phyloP scores from a whole-genome alignment of 306 rosid genomes.

The Crotalaria pallida region DNA sequence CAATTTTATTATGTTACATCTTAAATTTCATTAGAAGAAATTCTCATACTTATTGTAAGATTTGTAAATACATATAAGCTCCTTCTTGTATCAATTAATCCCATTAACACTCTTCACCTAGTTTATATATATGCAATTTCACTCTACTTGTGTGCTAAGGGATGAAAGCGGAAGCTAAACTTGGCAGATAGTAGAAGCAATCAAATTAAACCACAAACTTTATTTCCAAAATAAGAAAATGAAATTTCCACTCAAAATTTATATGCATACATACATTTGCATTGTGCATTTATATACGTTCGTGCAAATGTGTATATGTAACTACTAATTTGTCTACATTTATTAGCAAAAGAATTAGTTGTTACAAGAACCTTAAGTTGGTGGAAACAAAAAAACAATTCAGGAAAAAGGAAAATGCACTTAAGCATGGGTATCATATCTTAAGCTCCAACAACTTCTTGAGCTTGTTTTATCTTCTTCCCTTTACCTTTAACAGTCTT shows the following conservation, averaged over 20 bases:
- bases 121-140: neutral
- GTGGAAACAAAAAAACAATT: neutral
- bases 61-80: neutral
- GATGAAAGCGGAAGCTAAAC: neutral
- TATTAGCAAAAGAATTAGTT: conserved; percentile 15
- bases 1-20: neutral
- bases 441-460: conserved; percentile 57
- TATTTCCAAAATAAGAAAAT: neutral
- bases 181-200: neutral
- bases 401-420: neutral
- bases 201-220: neutral
- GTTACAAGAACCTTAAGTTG: neutral
- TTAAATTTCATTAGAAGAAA: too few species aligned
- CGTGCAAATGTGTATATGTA: conserved; percentile 8
- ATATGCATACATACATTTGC: conserved; percentile 4
- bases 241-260: conserved; percentile 21
- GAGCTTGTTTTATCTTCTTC: conserved; percentile 42
- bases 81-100: neutral
- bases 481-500: conserved; percentile 43
- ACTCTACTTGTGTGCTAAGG: neutral
- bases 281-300: neutral
- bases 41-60: neutral
- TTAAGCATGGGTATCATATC: neutral
- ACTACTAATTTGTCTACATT: conserved; percentile 5
- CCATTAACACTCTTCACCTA: neutral